These are phyloP conservation scores for Asterochloris sp. DNA, from an alignment of 139 green algal genomes.

Conservation along the genomic window DNA sequence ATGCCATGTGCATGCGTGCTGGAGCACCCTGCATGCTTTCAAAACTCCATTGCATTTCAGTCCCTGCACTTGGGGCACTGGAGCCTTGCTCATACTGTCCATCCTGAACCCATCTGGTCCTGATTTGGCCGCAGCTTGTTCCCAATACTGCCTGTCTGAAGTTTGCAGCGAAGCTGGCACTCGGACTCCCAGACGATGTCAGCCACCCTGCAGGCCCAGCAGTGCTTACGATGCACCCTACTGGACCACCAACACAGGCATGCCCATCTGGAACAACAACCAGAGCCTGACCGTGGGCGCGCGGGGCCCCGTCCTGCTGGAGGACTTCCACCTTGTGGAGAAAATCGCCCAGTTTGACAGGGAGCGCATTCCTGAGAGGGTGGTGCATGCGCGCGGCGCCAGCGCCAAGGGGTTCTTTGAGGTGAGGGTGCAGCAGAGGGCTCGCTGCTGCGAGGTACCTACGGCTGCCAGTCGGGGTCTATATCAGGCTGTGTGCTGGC, in stretches of 20 bases:
- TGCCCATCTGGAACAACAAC: conserved; percentile 95
- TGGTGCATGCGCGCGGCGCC: conserved; percentile 92
- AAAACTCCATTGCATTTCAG: too few species aligned
- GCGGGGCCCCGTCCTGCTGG: conserved; percentile 66
- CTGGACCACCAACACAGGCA: conserved; percentile 92
- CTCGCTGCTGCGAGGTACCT: too few species aligned
- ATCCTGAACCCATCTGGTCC: too few species aligned
- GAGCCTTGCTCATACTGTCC: too few species aligned
- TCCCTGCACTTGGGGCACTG: too few species aligned
- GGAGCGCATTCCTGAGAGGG: conserved; percentile 94
- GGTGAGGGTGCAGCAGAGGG: conserved; percentile 34
- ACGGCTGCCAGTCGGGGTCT: background rate
- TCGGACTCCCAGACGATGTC: background rate
- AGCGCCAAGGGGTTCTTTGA: conserved; percentile 97
- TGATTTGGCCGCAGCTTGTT: too few species aligned
- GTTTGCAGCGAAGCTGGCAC: too few species aligned
- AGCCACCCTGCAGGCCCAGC: conserved; percentile 23
- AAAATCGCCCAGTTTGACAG: conserved; percentile 94
- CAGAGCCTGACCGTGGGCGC: conserved; percentile 72
- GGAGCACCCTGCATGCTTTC: too few species aligned
- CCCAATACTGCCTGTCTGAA: too few species aligned
- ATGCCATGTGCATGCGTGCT: too few species aligned
- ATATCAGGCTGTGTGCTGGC: background rate
- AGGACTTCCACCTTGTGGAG: conserved; percentile 94
- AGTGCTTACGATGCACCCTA: conserved; percentile 49